Percentiles rank a stretch among this genome's conserved stretches.
These are phyloP conservation scores for Entomortierella parvispora DNA, from an alignment of 192 early-diverging fungal species.

Conservation along the genomic window DNA sequence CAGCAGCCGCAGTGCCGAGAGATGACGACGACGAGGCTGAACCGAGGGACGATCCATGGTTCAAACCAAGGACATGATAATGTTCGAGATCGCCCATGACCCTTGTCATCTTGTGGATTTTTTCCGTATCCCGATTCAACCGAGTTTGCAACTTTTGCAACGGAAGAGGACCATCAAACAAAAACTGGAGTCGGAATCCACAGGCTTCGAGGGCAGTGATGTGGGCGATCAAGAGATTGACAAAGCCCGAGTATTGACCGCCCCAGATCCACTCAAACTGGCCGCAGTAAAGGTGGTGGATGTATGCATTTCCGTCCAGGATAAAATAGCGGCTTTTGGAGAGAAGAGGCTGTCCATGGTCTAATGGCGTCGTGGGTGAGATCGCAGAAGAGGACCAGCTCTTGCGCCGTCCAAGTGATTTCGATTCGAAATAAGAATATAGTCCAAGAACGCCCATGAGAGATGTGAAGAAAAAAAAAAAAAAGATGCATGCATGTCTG, in stretches of 20 bases:
- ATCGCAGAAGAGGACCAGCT: slow-evolving; percentile 8
- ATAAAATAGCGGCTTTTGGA: slow-evolving; percentile 45
- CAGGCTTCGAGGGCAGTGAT: slow-evolving; percentile 28
- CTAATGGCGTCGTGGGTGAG: not conserved
- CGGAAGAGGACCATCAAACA: slow-evolving; percentile 62
- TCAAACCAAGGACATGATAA: slow-evolving; percentile 15
- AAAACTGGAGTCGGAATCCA: slow-evolving; percentile 48
- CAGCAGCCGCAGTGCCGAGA: no score
- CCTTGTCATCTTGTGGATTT: slow-evolving; percentile 45
- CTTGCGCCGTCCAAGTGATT: slow-evolving; percentile 40
- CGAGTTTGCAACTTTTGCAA: slow-evolving; percentile 53
- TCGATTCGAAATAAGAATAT: slow-evolving; percentile 44
- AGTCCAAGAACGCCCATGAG: slow-evolving; percentile 49
- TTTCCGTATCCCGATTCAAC: slow-evolving; percentile 52
- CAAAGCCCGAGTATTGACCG: slow-evolving; percentile 56
- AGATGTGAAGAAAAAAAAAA: slow-evolving; percentile 6
- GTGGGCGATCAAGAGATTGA: slow-evolving; percentile 36
- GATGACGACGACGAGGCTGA: no score
- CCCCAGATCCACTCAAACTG: slow-evolving; percentile 61
- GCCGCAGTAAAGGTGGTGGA: slow-evolving; percentile 56
- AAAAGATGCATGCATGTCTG: not conserved
- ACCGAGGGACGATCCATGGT: no score
- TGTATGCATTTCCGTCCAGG: slow-evolving; percentile 63
- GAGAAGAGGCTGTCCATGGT: not conserved
- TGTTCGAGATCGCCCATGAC: slow-evolving; percentile 41